Base-by-base conservation (phyloP, 2,329 filamentous ascomycete species). In the Alternaria sp. region DNA sequence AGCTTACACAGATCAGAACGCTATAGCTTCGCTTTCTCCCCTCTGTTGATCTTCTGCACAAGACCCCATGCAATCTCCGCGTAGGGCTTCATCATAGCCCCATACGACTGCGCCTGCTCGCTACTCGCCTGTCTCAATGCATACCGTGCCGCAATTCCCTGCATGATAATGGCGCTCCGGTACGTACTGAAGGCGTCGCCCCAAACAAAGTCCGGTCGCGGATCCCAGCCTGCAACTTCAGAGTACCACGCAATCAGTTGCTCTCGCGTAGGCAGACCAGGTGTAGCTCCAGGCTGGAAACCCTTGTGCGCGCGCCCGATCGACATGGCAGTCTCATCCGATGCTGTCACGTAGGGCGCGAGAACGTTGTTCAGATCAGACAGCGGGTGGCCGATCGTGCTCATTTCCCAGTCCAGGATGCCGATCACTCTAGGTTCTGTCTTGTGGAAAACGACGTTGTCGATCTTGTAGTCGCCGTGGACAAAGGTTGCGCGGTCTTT, bases 381-480 rank as follows among this genome's bases (percentile, higher is more conserved):
- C 21, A 98, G 87, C 1, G 96, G 96, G 79, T 99, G 95, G n/a
- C 96, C 96, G 58, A 97, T 90, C 0, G 96, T 98, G 36, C 93
- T 93, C 93, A 99, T 97, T 83, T 98, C 96, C 77, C 80, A 91
- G 87, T 99, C 96, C 6, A 98, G 83, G 58, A 98, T 93, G 5
- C 95, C 96, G 80, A 98, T 94, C 12, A 98, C 94, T 57, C 90
- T 85, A 6, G 94, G 89, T 79, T 95, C 91, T 0, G 92, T 94
- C 81, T 92, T 91, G 83, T 97, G 93, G 79, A 97, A 99, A 52
- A 84, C 83, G 26, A 85, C 75, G 60, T 85, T 85, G 67, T 85
- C 84, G 58, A 85, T 97, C 84, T 98, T 99, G 84, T 95, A 99
- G 80, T 99, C 96, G 36, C 96, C 96, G 76, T 98, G 96, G 28